Base-by-base conservation (phyloP, 208 protist genomes). In the Acanthamoeba culbertsoni region DNA sequence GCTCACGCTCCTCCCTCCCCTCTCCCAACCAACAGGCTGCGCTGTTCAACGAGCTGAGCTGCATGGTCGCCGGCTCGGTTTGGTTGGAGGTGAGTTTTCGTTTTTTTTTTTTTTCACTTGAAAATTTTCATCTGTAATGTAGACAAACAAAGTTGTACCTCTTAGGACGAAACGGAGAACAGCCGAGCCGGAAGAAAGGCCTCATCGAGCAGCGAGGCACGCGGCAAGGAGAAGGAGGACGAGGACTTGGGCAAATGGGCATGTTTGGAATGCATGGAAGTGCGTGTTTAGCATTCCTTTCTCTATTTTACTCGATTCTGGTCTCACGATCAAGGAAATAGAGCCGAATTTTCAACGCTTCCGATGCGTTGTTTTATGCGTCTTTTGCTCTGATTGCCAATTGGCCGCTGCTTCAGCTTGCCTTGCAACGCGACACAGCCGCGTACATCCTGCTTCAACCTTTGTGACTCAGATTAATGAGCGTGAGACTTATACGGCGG, bases 281-380 rank as follows among this genome's bases (percentile, higher is more conserved):
- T 79, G 43, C 68, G 2, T 42, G 1, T 18, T 45, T 31, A 2
- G 7, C 5, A 31, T 14, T 37, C 31, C 5, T 42, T 37, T 35
- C 26, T 23, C n/a, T 42, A 75, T 10, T 65, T 16, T 40, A 46
- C 10, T 48, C 4, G 45, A 10, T 45, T 42, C n/a, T 96, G 46
- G 55, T 45, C 8, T 46, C 97, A 97, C 82, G 43, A 97, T 5
- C 96, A 97, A 46, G 95, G 35, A 0, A 23, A 65, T 95, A 97
- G 63, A 96, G 97, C 77, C 33, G 96, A 7, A 96, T 97, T 93
- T 96, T 95, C 73, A 97, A 97, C 71, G 97, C 97, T 0, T 97
- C 97, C 63, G 97, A 97, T 35, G 96, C 97, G 23, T 96, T 97
- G 57, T 97, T 97, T 35, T 97, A 97, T 82, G 95, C 96, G 14